phyloP scores from a whole-genome alignment of 2,329 filamentous ascomycete species.

The Juglanconis sp. region DNA sequence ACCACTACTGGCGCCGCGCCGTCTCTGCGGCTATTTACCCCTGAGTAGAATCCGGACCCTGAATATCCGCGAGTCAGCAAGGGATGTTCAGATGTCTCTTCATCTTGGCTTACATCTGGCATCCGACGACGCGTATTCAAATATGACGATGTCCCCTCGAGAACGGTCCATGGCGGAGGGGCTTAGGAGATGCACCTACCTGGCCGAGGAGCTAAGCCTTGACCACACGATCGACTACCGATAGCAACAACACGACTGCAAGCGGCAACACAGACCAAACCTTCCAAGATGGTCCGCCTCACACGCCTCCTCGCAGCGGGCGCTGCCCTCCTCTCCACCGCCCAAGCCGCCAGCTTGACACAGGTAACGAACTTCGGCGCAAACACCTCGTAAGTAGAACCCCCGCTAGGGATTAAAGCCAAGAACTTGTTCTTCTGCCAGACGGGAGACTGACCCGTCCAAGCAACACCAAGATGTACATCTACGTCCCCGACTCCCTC shows the following conservation, averaged over 20 bases:
- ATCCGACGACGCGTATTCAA: background rate
- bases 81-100: background rate
- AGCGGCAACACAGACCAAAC: background rate
- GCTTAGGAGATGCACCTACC: background rate
- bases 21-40: background rate
- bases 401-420: too few species aligned
- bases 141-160: background rate
- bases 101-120: background rate
- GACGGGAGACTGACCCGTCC: conserved; percentile 25
- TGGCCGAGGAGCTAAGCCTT: background rate
- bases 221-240: too few species aligned
- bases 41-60: conserved; percentile 16
- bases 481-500: conserved; percentile 34
- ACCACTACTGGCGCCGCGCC: background rate
- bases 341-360: conserved; percentile 24
- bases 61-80: conserved; percentile 7
- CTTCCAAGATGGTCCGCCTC: conserved; percentile 21
- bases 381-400: conserved; percentile 23
- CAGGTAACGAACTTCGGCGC: conserved; percentile 28
- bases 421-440: background rate
- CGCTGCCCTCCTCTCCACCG: conserved; percentile 20
- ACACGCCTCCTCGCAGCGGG: conserved; percentile 19
- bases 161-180: background rate
- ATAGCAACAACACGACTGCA: background rate
- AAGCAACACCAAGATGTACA: conserved; percentile 27